These are phyloP conservation scores for Astrothelium macrocarpum DNA, from an alignment of 495 filamentous ascomycete species.

Conservation along the genomic window DNA sequence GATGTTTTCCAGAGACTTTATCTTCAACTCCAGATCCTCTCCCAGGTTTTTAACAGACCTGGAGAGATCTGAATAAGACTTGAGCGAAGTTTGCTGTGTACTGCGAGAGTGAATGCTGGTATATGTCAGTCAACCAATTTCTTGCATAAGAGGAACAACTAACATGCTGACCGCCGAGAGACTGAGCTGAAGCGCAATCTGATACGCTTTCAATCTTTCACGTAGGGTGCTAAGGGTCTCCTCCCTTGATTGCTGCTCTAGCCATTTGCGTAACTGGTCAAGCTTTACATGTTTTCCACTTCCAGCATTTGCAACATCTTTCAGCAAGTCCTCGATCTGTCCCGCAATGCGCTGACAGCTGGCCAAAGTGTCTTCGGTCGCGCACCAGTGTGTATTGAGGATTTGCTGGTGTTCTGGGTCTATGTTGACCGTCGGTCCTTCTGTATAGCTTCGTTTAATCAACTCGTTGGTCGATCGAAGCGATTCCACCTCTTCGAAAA, in stretches of 20 bases:
- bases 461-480: slow-evolving; percentile 5
- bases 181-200: slow-evolving; percentile 1
- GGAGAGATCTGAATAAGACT: slow-evolving; percentile 2
- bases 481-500: slow-evolving; percentile 16
- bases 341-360: not conserved
- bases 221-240: not conserved
- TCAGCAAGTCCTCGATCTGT: not conserved
- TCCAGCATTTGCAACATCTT: slow-evolving; percentile 5
- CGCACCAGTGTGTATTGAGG: not conserved
- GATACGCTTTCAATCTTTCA: slow-evolving; percentile 5
- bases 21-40: not conserved
- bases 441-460: not conserved
- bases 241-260: slow-evolving; percentile 3
- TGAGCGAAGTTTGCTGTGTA: slow-evolving; percentile 2
- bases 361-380: not conserved
- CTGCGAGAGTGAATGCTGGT: not conserved
- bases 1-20: not conserved
- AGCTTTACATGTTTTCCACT: slow-evolving; percentile 5
- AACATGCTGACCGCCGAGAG: slow-evolving; percentile 2
- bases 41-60: not conserved
- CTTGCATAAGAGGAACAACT: not conserved
- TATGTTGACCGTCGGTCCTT: not conserved
- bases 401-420: slow-evolving; percentile 1
- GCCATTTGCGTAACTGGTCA: slow-evolving; percentile 6
- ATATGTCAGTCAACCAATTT: not conserved